Conservation (phyloP, 495 filamentous ascomycete species). For the Penicillium steckii region DNA sequence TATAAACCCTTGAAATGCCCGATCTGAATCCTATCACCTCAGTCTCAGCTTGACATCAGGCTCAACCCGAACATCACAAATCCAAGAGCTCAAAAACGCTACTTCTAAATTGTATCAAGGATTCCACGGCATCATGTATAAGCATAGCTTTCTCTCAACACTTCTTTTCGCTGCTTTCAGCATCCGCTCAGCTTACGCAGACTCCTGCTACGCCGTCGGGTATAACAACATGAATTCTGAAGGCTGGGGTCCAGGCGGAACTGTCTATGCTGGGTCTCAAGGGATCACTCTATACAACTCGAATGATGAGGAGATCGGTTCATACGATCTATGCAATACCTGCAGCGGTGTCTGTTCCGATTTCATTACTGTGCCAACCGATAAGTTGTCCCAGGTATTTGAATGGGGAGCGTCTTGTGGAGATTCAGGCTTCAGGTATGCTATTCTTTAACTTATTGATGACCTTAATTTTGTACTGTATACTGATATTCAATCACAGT, state of each 20-base stretch:
- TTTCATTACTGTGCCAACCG: neutral
- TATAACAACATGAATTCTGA: neutral
- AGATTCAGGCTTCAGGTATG: neutral
- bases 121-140: neutral
- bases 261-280: neutral
- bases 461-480: neutral
- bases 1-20: no score
- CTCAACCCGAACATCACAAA: no score
- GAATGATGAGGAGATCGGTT: neutral
- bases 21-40: no score
- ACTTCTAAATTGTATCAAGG: neutral
- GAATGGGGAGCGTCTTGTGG: neutral
- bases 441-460: neutral
- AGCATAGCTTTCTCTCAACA: neutral
- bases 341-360: constrained; percentile 1
- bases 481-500: neutral
- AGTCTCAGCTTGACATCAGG: no score
- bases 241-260: neutral
- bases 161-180: neutral
- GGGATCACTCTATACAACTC: neutral
- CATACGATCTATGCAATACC: neutral
- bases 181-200: neutral
- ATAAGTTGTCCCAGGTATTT: neutral
- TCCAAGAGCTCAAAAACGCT: neutral
- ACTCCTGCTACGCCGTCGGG: constrained; percentile 1